Evolutionary conservation across 305 asterid genomes (phyloP).

Genomic region (Salvia sclarea): DNA sequence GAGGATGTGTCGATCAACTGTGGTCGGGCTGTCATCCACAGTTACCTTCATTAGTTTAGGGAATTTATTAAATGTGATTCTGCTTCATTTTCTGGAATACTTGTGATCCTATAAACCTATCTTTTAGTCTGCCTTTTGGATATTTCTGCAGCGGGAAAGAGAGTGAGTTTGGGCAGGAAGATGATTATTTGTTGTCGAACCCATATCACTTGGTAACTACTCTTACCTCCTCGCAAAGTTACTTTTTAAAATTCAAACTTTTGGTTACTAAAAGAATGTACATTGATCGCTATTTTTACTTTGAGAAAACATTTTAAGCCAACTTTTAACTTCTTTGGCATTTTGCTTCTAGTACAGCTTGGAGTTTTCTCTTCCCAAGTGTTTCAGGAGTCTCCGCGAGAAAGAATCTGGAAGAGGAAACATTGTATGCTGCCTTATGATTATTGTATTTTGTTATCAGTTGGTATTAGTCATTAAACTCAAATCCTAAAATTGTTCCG

Average conservation of each 20-base stretch:
- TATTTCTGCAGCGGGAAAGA: constrained; percentile 83
- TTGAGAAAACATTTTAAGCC: no score
- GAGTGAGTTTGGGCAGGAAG: constrained; percentile 81
- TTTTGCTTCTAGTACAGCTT: constrained; percentile 59
- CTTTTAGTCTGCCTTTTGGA: constrained; percentile 25
- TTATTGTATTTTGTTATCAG: constrained; percentile 14
- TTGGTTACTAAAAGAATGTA: background rate
- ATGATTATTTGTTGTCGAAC: constrained; percentile 80
- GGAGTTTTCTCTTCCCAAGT: constrained; percentile 99
- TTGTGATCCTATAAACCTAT: constrained; percentile 2
- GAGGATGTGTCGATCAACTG: no score
- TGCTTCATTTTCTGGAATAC: background rate
- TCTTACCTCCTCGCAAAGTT: constrained; percentile 21
- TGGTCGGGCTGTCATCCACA: background rate
- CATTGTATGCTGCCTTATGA: constrained; percentile 53
- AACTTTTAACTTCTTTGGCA: constrained; percentile 17
- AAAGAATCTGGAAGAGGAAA: constrained; percentile 87
- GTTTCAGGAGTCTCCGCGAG: constrained; percentile 97
- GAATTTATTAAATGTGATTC: background rate
- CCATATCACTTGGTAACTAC: constrained; percentile 96
- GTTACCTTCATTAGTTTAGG: background rate
- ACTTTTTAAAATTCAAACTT: no score
- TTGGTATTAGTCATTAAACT: constrained; percentile 24
- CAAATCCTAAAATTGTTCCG: constrained; percentile 34
- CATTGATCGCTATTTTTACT: constrained; percentile 15